phyloP scores from a whole-genome alignment of 1,284 basidiomycete genomes.

The Trametes polyzona region DNA sequence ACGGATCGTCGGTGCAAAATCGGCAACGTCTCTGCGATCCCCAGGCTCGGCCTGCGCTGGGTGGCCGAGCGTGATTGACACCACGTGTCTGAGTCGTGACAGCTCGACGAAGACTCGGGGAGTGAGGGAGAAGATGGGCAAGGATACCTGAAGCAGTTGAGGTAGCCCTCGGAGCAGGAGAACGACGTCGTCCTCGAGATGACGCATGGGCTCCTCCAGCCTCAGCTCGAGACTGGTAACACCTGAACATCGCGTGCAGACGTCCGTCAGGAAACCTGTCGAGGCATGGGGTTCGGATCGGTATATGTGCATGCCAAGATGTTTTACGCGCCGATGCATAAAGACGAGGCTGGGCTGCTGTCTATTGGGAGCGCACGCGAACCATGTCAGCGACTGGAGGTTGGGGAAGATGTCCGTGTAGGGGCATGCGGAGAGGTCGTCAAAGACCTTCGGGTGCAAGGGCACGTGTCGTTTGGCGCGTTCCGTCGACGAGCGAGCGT shows the following conservation, averaged over 20 bases:
- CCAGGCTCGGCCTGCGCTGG: slow-evolving; percentile 45
- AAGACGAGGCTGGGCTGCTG: slow-evolving; percentile 42
- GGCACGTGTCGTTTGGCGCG: slow-evolving; percentile 17
- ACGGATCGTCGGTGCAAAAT: slow-evolving; percentile 45
- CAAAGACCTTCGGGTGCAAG: slow-evolving; percentile 41
- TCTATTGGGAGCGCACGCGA: slow-evolving; percentile 24
- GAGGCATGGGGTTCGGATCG: slow-evolving; percentile 25
- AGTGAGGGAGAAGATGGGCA: slow-evolving; percentile 57
- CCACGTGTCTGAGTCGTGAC: slow-evolving; percentile 48
- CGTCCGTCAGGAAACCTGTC: slow-evolving; percentile 46
- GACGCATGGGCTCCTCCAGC: slow-evolving; percentile 37
- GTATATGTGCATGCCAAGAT: slow-evolving; percentile 37
- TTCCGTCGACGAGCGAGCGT: slow-evolving; percentile 14
- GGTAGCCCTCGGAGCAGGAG: slow-evolving; percentile 44
- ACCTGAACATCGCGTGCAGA: slow-evolving; percentile 49
- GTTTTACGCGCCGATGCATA: slow-evolving; percentile 43
- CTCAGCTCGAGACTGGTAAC: slow-evolving; percentile 49
- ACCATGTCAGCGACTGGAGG: slow-evolving; percentile 51
- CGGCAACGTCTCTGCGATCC: slow-evolving; percentile 44
- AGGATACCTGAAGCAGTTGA: slow-evolving; percentile 48
- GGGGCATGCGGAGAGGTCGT: slow-evolving; percentile 54
- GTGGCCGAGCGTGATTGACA: slow-evolving; percentile 51
- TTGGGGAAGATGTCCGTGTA: slow-evolving; percentile 57
- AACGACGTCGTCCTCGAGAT: slow-evolving; percentile 41
- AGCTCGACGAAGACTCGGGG: slow-evolving; percentile 47